These are phyloP conservation scores for Tritrichomonas musculus DNA, from an alignment of 208 protist genomes.

Conservation along the genomic window DNA sequence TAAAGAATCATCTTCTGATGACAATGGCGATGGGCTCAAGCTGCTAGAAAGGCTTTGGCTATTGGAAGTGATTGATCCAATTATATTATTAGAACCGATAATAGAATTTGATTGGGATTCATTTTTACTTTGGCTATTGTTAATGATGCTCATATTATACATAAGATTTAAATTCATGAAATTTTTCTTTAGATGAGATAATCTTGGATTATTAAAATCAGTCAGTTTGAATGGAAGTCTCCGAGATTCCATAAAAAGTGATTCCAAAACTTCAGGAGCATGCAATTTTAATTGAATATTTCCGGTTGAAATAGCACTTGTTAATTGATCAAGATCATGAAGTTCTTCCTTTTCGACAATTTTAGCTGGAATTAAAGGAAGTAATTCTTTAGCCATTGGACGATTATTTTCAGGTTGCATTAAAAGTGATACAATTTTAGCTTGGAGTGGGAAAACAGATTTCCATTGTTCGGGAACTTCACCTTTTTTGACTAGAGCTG, in stretches of 20 bases:
- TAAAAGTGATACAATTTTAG: slow-evolving; percentile 8
- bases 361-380: neutral
- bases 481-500: neutral
- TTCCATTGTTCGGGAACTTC: neutral
- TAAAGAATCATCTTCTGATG: too few relatives aligned
- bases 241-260: neutral
- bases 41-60: too few relatives aligned
- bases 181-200: too few relatives aligned
- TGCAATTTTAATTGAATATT: too few relatives aligned
- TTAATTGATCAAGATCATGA: neutral
- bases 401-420: neutral
- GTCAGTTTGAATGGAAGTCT: neutral
- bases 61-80: too few relatives aligned
- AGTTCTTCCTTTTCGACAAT: neutral
- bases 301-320: neutral
- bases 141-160: too few relatives aligned
- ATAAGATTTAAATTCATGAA: too few relatives aligned
- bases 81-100: too few relatives aligned
- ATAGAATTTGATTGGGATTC: too few relatives aligned
- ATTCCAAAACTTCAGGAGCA: neutral
- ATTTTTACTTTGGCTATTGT: too few relatives aligned
- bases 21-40: too few relatives aligned
- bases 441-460: neutral
- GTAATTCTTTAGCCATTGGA: neutral
- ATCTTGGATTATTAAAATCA: neutral